These are phyloP conservation scores for Penicillium vulpinum DNA, from an alignment of 2,329 filamentous ascomycete genomes.

Conservation along the genomic window DNA sequence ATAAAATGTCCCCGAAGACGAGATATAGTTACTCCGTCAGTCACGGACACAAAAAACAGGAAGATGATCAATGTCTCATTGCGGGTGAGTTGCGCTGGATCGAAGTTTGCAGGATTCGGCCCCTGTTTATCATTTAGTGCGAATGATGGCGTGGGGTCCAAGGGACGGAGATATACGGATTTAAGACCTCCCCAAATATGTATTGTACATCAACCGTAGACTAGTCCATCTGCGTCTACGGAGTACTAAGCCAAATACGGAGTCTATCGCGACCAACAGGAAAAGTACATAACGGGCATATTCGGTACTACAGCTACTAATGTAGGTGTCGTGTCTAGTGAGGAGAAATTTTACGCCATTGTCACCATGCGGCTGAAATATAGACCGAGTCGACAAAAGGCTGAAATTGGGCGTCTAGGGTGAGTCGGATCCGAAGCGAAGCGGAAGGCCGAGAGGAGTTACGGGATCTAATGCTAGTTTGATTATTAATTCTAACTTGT, in stretches of 20 bases:
- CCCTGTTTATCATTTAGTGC: background rate
- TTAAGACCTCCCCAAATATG: background rate
- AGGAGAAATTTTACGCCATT: background rate
- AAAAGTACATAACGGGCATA: background rate
- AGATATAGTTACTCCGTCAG: background rate
- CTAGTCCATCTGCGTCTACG: background rate
- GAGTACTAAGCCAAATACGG: background rate
- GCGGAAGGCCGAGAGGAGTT: background rate
- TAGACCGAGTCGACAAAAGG: background rate
- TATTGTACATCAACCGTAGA: background rate
- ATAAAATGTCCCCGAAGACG: background rate
- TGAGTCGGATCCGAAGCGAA: slow-evolving; percentile 5
- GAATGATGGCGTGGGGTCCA: slow-evolving; percentile 5
- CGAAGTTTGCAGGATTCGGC: background rate
- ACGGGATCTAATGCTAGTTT: background rate
- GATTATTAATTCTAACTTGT: background rate
- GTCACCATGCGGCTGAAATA: slow-evolving; percentile 3
- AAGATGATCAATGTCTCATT: background rate
- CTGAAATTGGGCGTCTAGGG: background rate
- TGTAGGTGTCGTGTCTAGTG: slow-evolving; percentile 5
- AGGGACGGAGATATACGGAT: slow-evolving; percentile 5
- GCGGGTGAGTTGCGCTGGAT: background rate
- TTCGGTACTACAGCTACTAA: too few relatives aligned
- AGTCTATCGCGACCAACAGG: background rate
- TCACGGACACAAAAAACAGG: background rate